phyloP scores from a whole-genome alignment of 1,284 basidiomycete genomes.

The Ganoderma boninense region DNA sequence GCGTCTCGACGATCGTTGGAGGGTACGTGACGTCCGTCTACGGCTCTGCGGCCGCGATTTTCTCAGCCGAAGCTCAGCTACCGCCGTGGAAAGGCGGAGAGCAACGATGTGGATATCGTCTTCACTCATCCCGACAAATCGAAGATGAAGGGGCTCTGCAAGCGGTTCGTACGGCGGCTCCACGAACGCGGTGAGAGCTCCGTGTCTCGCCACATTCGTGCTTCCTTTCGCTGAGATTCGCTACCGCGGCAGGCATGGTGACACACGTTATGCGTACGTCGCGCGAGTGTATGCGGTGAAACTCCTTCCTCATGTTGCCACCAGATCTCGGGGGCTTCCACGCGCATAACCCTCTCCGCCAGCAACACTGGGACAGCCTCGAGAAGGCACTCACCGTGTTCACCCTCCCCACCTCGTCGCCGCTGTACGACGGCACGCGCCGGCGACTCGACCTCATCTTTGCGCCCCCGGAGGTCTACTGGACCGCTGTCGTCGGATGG shows the following conservation, averaged over 20 bases:
- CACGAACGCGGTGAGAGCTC: constrained; percentile 55
- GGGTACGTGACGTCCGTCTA: constrained; percentile 54
- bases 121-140: constrained; percentile 69
- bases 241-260: constrained; percentile 55
- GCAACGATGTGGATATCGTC: constrained; percentile 84
- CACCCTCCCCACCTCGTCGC: constrained; percentile 52
- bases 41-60: background rate
- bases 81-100: constrained; percentile 74
- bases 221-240: background rate
- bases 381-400: constrained; percentile 80
- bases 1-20: constrained; percentile 72
- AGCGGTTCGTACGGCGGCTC: constrained; percentile 32
- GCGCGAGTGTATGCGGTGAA: background rate
- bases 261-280: constrained; percentile 74
- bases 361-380: constrained; percentile 67
- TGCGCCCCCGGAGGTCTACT: constrained; percentile 71
- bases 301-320: background rate
- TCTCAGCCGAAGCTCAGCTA: constrained; percentile 54
- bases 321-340: constrained; percentile 67
- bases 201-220: too few relatives aligned
- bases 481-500: constrained; percentile 85
- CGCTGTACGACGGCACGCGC: constrained; percentile 47
- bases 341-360: constrained; percentile 59
- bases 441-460: constrained; percentile 82
- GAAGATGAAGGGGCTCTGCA: constrained; percentile 56